A percentile compares a stretch with the other conserved stretches of the same genome.
Evolutionary conservation across 148 eudicot genomes (phyloP).

Genomic region (Amaranthus palmeri): DNA sequence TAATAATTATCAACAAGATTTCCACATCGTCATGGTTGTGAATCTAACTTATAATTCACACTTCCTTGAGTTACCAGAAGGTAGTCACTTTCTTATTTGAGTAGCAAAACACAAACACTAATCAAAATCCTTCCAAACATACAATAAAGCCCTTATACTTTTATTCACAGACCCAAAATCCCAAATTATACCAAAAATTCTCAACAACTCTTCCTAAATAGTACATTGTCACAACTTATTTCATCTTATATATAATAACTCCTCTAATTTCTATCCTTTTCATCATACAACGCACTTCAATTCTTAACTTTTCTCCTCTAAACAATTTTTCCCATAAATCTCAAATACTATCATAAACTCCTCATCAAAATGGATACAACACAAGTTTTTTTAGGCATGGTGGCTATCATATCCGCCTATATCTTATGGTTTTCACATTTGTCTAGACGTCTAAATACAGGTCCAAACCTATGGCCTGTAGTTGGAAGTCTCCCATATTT

Average conservation of each 20-base stretch:
- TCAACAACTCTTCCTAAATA: conserved; percentile 56
- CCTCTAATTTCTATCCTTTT: too few species aligned
- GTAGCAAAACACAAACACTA: too few species aligned
- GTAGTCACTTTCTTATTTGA: too few species aligned
- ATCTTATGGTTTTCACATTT: conserved; percentile 64
- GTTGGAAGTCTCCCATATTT: conserved; percentile 65
- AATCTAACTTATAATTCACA: too few species aligned
- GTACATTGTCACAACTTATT: conserved; percentile 8
- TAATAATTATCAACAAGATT: background rate
- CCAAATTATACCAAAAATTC: conserved; percentile 24
- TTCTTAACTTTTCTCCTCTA: too few species aligned
- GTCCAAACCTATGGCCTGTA: conserved; percentile 64
- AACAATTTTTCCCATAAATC: background rate
- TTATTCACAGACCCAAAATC: background rate
- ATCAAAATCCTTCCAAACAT: too few species aligned
- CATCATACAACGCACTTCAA: too few species aligned
- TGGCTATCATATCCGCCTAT: conserved; percentile 43
- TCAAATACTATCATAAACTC: background rate
- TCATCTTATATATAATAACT: conserved; percentile 26
- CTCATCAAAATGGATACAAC: conserved; percentile 38
- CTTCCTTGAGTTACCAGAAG: too few species aligned
- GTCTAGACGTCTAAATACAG: conserved; percentile 31
- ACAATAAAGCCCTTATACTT: too few species aligned
- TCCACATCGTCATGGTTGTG: too few species aligned
- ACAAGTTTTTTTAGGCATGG: conserved; percentile 29